These are phyloP conservation scores for Cryptosporidium tyzzeri DNA, from an alignment of 169 alveolate genomes.

Conservation along the genomic window DNA sequence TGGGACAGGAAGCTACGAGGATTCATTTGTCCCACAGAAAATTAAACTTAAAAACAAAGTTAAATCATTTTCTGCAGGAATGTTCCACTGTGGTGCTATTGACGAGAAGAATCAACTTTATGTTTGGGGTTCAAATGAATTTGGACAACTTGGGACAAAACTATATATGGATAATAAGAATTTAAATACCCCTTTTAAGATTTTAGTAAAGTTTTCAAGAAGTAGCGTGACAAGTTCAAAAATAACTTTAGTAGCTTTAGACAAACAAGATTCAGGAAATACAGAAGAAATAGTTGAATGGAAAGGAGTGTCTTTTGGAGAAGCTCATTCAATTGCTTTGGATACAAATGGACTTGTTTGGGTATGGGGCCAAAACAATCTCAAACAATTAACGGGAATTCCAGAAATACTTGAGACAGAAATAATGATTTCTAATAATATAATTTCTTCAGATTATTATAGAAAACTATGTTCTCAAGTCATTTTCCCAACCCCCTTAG, in stretches of 20 bases:
- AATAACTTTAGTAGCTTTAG: neutral
- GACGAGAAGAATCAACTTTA: constrained; percentile 25
- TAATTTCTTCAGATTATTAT: neutral
- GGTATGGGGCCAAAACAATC: constrained; percentile 76
- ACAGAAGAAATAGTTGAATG: constrained; percentile 10
- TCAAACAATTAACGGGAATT: constrained; percentile 49
- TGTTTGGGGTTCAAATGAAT: constrained; percentile 73
- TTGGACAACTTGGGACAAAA: constrained; percentile 66
- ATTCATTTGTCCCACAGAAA: constrained; percentile 33
- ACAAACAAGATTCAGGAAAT: neutral
- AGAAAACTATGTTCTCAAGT: neutral
- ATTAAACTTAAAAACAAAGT: neutral
- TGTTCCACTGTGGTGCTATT: constrained; percentile 67
- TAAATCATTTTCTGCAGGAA: constrained; percentile 59
- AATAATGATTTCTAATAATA: neutral
- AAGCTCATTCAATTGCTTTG: constrained; percentile 56
- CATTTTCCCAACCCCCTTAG: constrained; percentile 53
- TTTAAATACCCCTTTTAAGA: constrained; percentile 16
- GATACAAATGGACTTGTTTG: constrained; percentile 51
- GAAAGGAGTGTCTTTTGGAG: constrained; percentile 58
- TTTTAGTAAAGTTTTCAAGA: constrained; percentile 1
- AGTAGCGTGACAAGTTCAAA: neutral
- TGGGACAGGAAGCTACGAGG: constrained; percentile 38
- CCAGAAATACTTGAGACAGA: constrained; percentile 22
- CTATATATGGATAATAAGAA: neutral